Base-by-base conservation (phyloP, 257 asterid genomes). In the Anisodus acutangulus region DNA sequence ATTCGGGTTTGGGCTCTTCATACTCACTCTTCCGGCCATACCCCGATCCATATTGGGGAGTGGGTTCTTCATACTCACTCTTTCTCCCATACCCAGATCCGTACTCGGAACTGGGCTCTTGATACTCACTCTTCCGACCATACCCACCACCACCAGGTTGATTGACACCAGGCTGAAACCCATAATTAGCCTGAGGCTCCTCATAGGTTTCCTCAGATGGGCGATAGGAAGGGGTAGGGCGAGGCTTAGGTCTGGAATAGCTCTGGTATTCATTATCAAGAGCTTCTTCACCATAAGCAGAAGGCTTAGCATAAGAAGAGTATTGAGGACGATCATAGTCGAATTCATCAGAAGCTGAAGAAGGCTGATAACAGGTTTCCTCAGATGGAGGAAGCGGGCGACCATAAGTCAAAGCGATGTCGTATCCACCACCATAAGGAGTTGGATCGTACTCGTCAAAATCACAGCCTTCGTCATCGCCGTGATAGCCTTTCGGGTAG, bases 401-500 rank as follows among this genome's bases (percentile, higher is more conserved):
- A 78, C 99, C 99, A 87, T 92, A 96, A 57, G 93, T 92, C 70
- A 91, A 17, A 4, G 83, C 16, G 58, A 93, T 91, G 90, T 94
- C 93, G 90, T 94, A 96, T 41, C 98, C 98, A 13, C 99, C 99
- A 43, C 92, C 93, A 87, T 94, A 96, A 1, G 98, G 99, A 82
- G 97, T 92, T 72, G 97, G 80, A 76, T 96, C 99, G 88, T 84
- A 94, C 87, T 94, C 98, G 58, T 93, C 94, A 89, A 92, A 96
- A 86, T 92, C 97, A 80, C 88, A 93, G 51, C 89, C 92, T 19
- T 89, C 93, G 62, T 94, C 94, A 80, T 57, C 58, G 70, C 84
- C 90, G 39, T 72, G 91, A 89, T 92, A 94, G 86, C 92, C 98
- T 86, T 89, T 92, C 0, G 95, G 90, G 8, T 86, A 94, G 94